A percentile compares a stretch with the other conserved stretches of the same genome.
Evolutionary conservation across 495 filamentous ascomycete genomes (phyloP).

Genomic region (Aspergillus sclerotiicarbonarius): DNA sequence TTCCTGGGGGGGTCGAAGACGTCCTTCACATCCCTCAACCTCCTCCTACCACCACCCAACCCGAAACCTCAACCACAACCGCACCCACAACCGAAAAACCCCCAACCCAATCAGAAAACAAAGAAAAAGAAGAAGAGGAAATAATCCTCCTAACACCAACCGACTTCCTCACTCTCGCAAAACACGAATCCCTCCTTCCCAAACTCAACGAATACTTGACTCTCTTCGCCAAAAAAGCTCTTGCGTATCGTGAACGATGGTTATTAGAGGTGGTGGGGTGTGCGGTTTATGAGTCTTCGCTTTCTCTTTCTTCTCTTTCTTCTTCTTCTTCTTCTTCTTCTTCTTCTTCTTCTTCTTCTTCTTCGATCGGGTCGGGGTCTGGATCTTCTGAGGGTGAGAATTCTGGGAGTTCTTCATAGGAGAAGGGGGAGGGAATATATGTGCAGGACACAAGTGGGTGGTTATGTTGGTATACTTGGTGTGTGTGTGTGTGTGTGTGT

Average conservation of each 20-base stretch:
- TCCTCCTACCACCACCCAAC: not conserved
- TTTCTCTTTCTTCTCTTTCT: too few relatives aligned
- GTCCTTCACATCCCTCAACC: not conserved
- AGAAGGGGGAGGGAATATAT: too few relatives aligned
- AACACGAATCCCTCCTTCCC: constrained; percentile 1
- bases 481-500: too few relatives aligned
- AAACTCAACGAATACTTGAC: constrained; percentile 24
- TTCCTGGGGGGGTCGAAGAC: not conserved
- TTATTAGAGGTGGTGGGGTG: constrained; percentile 39
- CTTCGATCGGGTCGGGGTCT: too few relatives aligned
- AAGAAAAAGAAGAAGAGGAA: not conserved
- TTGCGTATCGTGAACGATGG: constrained; percentile 39
- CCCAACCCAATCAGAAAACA: not conserved
- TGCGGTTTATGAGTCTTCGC: not conserved
- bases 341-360: not conserved
- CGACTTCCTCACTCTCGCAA: not conserved
- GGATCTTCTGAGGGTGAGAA: too few relatives aligned
- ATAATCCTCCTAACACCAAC: not conserved
- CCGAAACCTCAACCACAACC: too few relatives aligned
- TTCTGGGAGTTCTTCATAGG: too few relatives aligned
- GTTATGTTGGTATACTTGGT: too few relatives aligned
- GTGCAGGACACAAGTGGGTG: too few relatives aligned
- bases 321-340: too few relatives aligned
- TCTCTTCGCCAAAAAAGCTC: constrained; percentile 27
- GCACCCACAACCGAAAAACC: not conserved